A percentile compares a stretch with the other conserved stretches of the same genome.
Evolutionary conservation across 495 filamentous ascomycete genomes (phyloP).

Genomic region (Trypethelium eluteriae): DNA sequence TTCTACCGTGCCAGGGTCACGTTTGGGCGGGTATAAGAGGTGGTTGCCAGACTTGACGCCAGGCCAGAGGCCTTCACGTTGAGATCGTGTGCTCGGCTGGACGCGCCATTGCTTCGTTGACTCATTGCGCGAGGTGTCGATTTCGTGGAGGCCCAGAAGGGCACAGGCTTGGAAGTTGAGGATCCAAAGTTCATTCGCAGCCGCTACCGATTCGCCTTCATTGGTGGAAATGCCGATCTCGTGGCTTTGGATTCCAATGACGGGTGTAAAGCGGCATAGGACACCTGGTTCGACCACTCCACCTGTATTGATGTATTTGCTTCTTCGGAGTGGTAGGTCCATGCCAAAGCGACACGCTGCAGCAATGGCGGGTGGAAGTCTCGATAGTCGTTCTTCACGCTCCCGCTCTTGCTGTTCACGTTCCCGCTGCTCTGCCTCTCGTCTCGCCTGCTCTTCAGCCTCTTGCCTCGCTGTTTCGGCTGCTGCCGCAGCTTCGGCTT

Average conservation of each 20-base stretch:
- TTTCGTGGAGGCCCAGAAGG: constrained; percentile 31
- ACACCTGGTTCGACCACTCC: constrained; percentile 17
- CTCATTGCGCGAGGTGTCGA: constrained; percentile 13
- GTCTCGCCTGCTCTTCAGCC: constrained; percentile 19
- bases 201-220: neutral
- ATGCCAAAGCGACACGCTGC: constrained; percentile 22
- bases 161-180: constrained; percentile 32
- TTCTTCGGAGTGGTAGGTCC: constrained; percentile 24
- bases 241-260: constrained; percentile 21
- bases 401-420: constrained; percentile 22
- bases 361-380: constrained; percentile 24
- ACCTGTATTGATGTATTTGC: constrained; percentile 8
- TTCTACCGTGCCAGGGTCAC: neutral
- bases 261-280: constrained; percentile 26
- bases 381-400: constrained; percentile 20
- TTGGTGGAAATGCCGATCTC: constrained; percentile 18
- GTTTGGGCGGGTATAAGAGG: neutral
- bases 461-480: constrained; percentile 20
- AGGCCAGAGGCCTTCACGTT: constrained; percentile 16
- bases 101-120: neutral
- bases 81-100: constrained; percentile 10
- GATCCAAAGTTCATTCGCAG: constrained; percentile 23
- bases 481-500: constrained; percentile 18
- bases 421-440: constrained; percentile 19
- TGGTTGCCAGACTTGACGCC: neutral